Conservation (phyloP, 805 yeast genomes). For the Wickerhamiella azymoides region DNA sequence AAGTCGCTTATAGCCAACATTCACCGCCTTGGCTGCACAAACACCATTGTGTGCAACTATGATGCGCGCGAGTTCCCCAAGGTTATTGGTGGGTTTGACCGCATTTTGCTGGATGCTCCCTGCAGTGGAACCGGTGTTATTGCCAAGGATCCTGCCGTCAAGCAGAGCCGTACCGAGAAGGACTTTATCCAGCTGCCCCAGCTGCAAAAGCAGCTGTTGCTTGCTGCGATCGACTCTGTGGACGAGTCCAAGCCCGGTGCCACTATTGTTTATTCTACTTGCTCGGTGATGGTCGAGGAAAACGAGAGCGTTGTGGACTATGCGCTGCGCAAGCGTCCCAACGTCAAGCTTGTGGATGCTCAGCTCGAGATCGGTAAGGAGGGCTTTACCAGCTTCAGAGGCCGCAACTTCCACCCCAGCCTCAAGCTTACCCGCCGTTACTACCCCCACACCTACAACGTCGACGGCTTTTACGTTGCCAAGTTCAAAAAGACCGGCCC, state of each 20-base stretch:
- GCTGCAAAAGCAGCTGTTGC: constrained; percentile 80
- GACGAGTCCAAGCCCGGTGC: constrained; percentile 91
- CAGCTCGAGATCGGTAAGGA: constrained; percentile 89
- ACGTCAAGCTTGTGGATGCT: constrained; percentile 85
- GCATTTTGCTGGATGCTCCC: constrained; percentile 93
- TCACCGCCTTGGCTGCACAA: constrained; percentile 91
- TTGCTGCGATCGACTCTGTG: constrained; percentile 94
- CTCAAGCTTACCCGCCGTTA: constrained; percentile 79
- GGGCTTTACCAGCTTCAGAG: constrained; percentile 87
- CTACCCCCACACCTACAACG: constrained; percentile 97
- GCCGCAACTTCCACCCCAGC: constrained; percentile 72
- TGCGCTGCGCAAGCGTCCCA: constrained; percentile 90
- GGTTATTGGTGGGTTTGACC: constrained; percentile 95
- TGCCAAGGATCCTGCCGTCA: constrained; percentile 91
- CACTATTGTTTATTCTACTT: constrained; percentile 87
- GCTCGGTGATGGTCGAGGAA: constrained; percentile 97
- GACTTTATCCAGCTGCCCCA: constrained; percentile 96
- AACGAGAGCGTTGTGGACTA: constrained; percentile 98
- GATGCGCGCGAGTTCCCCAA: constrained; percentile 98
- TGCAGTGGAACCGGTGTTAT: constrained; percentile 99
- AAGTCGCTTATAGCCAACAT: constrained; percentile 93
- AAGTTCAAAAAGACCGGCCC: constrained; percentile 85
- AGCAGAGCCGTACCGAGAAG: constrained; percentile 84
- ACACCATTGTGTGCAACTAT: constrained; percentile 91
- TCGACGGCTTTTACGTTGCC: constrained; percentile 97